These are phyloP conservation scores for Funneliformis mosseae DNA, from an alignment of 192 early-diverging fungal genomes.

Conservation along the genomic window DNA sequence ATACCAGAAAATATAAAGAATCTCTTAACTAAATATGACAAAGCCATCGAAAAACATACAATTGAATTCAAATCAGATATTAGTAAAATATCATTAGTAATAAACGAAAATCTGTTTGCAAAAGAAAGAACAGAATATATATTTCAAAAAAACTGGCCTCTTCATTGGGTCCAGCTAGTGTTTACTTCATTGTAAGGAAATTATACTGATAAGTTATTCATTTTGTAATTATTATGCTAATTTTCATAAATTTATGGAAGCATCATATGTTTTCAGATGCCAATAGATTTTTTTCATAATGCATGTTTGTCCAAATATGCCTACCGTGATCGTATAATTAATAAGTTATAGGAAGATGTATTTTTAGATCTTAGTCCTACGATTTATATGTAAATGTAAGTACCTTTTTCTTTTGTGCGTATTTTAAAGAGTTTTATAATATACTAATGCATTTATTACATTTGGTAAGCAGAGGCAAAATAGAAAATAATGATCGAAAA, in stretches of 20 bases:
- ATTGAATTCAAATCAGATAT: background rate
- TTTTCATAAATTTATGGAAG: constrained; percentile 17
- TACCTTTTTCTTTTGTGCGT: no score
- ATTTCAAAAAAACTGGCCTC: constrained; percentile 3
- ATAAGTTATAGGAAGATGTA: no score
- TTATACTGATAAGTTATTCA: background rate
- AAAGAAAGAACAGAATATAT: constrained; percentile 12
- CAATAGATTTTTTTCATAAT: no score
- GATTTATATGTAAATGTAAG: no score
- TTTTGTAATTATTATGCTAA: constrained; percentile 16
- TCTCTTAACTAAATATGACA: constrained; percentile 1
- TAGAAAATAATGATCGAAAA: no score
- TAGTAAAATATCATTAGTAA: constrained; percentile 1
- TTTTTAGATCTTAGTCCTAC: no score
- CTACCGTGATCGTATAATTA: no score
- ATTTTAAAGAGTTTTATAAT: no score
- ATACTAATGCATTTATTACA: no score
- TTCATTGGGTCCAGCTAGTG: constrained; percentile 13
- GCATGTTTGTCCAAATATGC: no score
- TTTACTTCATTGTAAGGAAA: constrained; percentile 23
- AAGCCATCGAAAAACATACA: background rate
- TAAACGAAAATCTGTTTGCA: constrained; percentile 6
- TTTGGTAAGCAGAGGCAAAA: no score
- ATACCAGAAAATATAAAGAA: constrained; percentile 6
- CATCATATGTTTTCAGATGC: background rate